Percentiles rank a stretch among this genome's conserved stretches.
These are phyloP conservation scores for Talaromyces pinophilus DNA, from an alignment of 2,329 filamentous ascomycete species.

Conservation along the genomic window DNA sequence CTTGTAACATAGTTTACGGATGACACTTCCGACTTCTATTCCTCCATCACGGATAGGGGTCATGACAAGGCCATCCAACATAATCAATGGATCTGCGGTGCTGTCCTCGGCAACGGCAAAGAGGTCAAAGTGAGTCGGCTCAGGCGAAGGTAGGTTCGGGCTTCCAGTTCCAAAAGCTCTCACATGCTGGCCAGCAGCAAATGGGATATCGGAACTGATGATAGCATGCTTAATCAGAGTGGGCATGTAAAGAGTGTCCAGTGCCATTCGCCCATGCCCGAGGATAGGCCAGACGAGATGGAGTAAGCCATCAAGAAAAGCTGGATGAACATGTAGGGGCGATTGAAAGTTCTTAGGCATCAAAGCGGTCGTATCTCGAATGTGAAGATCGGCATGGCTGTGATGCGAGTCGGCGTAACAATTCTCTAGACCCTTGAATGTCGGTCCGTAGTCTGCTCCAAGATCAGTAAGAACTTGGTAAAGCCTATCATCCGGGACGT, in stretches of 20 bases:
- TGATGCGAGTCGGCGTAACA: slow-evolving; percentile 43
- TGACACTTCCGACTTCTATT: slow-evolving; percentile 4
- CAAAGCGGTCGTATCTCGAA: slow-evolving; percentile 47
- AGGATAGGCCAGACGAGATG: slow-evolving; percentile 38
- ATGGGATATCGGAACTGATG: slow-evolving; percentile 27
- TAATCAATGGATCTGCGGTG: slow-evolving; percentile 27
- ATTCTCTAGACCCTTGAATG: slow-evolving; percentile 55
- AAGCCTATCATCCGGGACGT: slow-evolving; percentile 41
- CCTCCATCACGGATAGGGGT: slow-evolving; percentile 30
- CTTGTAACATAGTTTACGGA: slow-evolving; percentile 30
- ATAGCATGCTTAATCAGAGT: slow-evolving; percentile 35
- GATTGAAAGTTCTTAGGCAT: slow-evolving; percentile 53
- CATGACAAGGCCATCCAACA: slow-evolving; percentile 30
- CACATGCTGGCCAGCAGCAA: slow-evolving; percentile 25
- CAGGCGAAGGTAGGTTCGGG: slow-evolving; percentile 14
- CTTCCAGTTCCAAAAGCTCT: slow-evolving; percentile 25
- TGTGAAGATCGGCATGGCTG: slow-evolving; percentile 36
- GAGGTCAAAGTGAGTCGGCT: slow-evolving; percentile 18
- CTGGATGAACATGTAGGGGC: slow-evolving; percentile 49
- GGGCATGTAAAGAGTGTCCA: slow-evolving; percentile 39
- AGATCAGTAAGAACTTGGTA: slow-evolving; percentile 51
- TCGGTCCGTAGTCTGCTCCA: slow-evolving; percentile 54
- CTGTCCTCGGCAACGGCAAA: slow-evolving; percentile 26
- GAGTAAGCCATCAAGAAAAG: slow-evolving; percentile 47
- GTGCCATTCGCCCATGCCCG: slow-evolving; percentile 31